Conservation (phyloP, 108 stramenopile species). For the Skeletonema menzelii region DNA sequence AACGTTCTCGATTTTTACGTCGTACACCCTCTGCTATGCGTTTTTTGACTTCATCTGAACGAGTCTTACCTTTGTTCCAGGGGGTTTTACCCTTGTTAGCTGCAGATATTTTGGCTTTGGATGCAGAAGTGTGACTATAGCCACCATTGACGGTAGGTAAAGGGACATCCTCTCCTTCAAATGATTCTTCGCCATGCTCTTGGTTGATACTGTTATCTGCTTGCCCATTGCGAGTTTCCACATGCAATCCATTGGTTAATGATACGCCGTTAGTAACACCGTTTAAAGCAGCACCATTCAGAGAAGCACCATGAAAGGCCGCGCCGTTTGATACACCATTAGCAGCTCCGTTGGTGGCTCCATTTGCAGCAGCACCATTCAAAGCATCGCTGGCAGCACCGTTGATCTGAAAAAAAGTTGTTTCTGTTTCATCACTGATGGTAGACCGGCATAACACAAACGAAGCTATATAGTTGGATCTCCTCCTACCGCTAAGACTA, state of each 20-base stretch:
- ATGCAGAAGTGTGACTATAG: slow-evolving; percentile 69
- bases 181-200: neutral
- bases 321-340: neutral
- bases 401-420: neutral
- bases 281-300: neutral
- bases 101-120: slow-evolving; percentile 78
- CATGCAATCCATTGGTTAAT: neutral
- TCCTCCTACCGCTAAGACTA: neutral
- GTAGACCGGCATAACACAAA: neutral
- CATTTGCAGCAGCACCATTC: neutral
- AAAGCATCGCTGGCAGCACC: neutral
- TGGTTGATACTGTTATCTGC: neutral
- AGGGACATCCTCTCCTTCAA: slow-evolving; percentile 42
- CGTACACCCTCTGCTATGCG: slow-evolving; percentile 81
- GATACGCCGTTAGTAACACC: neutral
- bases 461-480: neutral
- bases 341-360: neutral
- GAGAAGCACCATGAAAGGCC: neutral
- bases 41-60: slow-evolving; percentile 68
- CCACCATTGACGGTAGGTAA: slow-evolving; percentile 76
- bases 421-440: neutral
- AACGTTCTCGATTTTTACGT: slow-evolving; percentile 64
- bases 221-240: neutral
- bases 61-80: slow-evolving; percentile 84
- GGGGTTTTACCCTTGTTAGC: slow-evolving; percentile 88